Conservation (phyloP, 441 rosid species). For the Populus tomentosa region DNA sequence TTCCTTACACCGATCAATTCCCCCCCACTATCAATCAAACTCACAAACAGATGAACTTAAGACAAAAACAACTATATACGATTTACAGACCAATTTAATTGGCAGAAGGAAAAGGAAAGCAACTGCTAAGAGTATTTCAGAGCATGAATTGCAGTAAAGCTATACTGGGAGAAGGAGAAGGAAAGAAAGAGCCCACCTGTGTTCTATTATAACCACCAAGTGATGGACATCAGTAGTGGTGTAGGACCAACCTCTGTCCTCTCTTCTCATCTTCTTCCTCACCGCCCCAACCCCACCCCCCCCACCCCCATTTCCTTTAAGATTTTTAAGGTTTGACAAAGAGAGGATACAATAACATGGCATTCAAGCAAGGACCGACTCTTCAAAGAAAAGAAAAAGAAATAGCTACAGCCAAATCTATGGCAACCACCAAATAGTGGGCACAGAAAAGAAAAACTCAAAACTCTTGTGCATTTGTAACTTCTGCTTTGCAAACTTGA, state of each 20-base stretch:
- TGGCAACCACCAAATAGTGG: conserved; percentile 7
- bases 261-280: neutral
- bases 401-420: conserved; percentile 18
- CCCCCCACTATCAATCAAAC: conserved; percentile 5
- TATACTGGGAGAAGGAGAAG: neutral
- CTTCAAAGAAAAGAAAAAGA: neutral
- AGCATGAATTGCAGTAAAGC: neutral
- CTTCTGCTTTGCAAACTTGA: conserved; percentile 17
- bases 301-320: neutral
- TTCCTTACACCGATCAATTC: conserved; percentile 5
- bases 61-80: neutral
- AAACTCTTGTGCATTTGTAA: conserved; percentile 18
- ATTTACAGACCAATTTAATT: neutral
- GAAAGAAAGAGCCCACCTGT: neutral
- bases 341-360: neutral
- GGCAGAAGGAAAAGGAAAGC: neutral
- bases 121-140: neutral
- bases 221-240: neutral
- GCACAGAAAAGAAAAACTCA: neutral
- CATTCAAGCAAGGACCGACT: neutral
- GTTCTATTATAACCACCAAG: neutral
- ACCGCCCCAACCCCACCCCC: neutral
- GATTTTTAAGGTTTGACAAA: neutral
- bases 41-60: conserved; percentile 2
- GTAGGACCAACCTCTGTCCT: neutral